Conservation (phyloP, 1,284 basidiomycete genomes). For the Sporisorium sorghi region DNA sequence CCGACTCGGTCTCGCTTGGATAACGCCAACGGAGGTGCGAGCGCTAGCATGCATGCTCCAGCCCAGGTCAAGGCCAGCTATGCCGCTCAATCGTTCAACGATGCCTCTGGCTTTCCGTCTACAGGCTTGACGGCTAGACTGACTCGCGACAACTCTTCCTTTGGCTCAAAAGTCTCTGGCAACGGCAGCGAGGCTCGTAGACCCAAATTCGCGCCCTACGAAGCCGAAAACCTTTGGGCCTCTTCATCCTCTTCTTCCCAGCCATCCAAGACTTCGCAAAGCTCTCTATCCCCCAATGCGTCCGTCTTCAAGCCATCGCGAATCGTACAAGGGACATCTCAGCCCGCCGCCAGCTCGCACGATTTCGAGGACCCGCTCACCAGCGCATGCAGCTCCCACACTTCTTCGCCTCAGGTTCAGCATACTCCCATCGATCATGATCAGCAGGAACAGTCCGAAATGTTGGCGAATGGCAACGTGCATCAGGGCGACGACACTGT, state of each 20-base stretch:
- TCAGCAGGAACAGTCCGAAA: not conserved
- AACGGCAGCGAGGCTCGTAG: conserved; percentile 14
- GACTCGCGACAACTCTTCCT: conserved; percentile 31
- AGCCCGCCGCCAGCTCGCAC: conserved; percentile 7
- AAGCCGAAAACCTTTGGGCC: conserved; percentile 38
- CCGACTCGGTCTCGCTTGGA: conserved; percentile 5
- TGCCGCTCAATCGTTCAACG: conserved; percentile 1
- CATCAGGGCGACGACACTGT: conserved; percentile 3
- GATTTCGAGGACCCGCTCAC: conserved; percentile 34
- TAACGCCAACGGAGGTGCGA: conserved; percentile 45
- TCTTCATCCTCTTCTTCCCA: conserved; percentile 27
- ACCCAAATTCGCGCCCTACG: conserved; percentile 31
- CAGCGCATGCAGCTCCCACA: conserved; percentile 22
- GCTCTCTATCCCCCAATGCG: conserved; percentile 25
- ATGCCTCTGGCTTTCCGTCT: conserved; percentile 40
- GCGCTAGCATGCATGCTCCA: conserved; percentile 54
- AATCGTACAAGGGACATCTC: conserved; percentile 2
- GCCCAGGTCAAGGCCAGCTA: conserved; percentile 11
- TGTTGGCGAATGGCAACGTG: not conserved
- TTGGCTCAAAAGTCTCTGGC: conserved; percentile 27
- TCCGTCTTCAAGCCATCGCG: conserved; percentile 34
- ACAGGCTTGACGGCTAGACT: conserved; percentile 30
- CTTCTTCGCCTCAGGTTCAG: not conserved
- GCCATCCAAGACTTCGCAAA: conserved; percentile 8
- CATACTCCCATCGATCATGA: not conserved